Base-by-base conservation (phyloP, 352 stramenopile genomes). In the Phytopythium oedochilum region DNA sequence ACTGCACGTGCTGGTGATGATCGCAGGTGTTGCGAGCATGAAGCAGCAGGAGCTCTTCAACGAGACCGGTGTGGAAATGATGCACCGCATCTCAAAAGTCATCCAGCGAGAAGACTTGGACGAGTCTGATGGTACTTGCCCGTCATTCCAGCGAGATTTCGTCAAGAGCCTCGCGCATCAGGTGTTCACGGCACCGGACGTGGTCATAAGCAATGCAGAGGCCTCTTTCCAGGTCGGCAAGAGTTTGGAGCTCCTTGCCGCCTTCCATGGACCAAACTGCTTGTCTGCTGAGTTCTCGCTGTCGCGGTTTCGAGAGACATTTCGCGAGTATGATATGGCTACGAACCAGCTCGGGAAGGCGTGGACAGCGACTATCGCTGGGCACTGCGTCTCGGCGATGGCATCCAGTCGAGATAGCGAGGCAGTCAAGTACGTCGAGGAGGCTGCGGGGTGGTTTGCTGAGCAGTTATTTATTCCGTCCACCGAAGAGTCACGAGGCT, bases 101-200 rank as follows among this genome's bases (percentile, higher is more conserved):
- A 65, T 70, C 31, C 50, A 70, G n/a, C 64, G 69, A 46, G 68
- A 68, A 6, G 63, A 75, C 5, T 36, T 75, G 17, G 51, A 70
- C 18, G 35, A 68, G 20, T 23, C 69, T 4, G 51, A 65, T 43
- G 38, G 32, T 1, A 40, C 29, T 8, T 26, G 60, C 14, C 36
- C 42, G 3, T 26, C 17, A 9, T 64, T 62, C 20, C 43, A 55
- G 2, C 45, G 36, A 3, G 20, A 45, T 14, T 63, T 38, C n/a
- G 49, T 69, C 25, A 25, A 59, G 15, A 57, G 50, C 14, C 23
- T 66, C 0, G 52, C 40, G 0, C 11, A 17, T 59, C 29, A 53
- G 25, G 32, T 66, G 32, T 22, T 29, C 22, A 17, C 40, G 12
- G n/a, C 20, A 5, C 56, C 35, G n/a, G 23, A 34, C 23, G 32